A percentile compares a stretch with the other conserved stretches of the same genome.
These are phyloP conservation scores for Trypanosoma platydactyli DNA, from an alignment of 208 protist species.

Conservation along the genomic window DNA sequence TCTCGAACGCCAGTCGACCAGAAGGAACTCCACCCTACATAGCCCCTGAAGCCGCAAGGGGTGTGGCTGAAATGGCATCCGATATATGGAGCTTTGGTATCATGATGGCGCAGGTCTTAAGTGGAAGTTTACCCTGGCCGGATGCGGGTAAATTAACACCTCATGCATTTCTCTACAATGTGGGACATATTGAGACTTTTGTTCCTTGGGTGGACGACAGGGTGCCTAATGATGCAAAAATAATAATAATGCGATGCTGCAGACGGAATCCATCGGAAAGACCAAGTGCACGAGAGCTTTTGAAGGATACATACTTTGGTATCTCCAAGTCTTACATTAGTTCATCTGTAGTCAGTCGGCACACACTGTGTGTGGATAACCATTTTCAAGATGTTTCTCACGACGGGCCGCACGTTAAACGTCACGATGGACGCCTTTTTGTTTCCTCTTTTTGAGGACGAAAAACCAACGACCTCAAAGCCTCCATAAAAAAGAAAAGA, in stretches of 20 bases:
- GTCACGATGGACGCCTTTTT: not conserved
- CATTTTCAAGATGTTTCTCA: not conserved
- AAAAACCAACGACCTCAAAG: not conserved
- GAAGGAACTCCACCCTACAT: conserved; percentile 79
- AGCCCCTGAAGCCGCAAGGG: conserved; percentile 65
- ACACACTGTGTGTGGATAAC: conserved; percentile 5
- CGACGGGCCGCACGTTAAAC: conserved; percentile 2
- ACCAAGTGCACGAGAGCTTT: conserved; percentile 48
- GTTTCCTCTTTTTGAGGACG: not conserved
- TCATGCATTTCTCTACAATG: conserved; percentile 43
- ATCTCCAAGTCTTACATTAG: not conserved
- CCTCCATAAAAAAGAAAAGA: not conserved
- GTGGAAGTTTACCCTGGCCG: conserved; percentile 61
- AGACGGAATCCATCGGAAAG: conserved; percentile 35
- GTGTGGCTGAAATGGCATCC: conserved; percentile 45
- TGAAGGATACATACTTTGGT: conserved; percentile 52
- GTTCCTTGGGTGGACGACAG: conserved; percentile 30
- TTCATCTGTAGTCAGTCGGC: not conserved
- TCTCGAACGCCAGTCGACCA: conserved; percentile 27
- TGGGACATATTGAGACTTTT: conserved; percentile 39
- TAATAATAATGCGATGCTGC: conserved; percentile 52
- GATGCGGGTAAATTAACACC: conserved; percentile 25
- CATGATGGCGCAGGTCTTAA: conserved; percentile 72
- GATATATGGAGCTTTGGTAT: conserved; percentile 90
- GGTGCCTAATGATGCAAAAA: conserved; percentile 35